A percentile compares a stretch with the other conserved stretches of the same genome.
phyloP scores from a whole-genome alignment of 2,329 filamentous ascomycete genomes.

The Beauveria medogensis region DNA sequence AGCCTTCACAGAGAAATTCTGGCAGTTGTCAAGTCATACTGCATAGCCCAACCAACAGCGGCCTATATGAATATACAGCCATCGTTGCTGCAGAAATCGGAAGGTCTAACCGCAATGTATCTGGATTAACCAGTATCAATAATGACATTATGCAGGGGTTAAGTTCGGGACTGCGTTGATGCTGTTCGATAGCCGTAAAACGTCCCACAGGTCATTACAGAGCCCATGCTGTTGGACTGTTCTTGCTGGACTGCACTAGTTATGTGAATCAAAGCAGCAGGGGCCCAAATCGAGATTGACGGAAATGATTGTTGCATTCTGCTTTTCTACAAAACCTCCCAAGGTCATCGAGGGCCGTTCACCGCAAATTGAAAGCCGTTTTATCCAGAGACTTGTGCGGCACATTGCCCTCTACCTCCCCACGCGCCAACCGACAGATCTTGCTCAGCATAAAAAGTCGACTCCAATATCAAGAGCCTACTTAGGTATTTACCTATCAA shows the following conservation, averaged over 20 bases:
- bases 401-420: not conserved
- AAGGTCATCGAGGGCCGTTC: not conserved
- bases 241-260: too few species aligned
- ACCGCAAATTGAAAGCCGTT: not conserved
- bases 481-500: not conserved
- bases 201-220: constrained; percentile 2
- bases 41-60: not conserved
- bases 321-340: too few species aligned
- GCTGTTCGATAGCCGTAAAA: not conserved
- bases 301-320: too few species aligned
- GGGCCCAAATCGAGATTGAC: too few species aligned
- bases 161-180: not conserved
- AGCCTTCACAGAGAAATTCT: too few species aligned
- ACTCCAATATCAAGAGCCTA: not conserved
- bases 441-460: not conserved
- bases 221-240: not conserved
- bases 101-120: not conserved
- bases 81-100: not conserved
- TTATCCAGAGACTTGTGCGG: not conserved
- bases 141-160: not conserved
- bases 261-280: not conserved
- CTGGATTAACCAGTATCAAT: too few species aligned
- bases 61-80: not conserved
- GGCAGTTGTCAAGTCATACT: too few species aligned
- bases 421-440: not conserved